These are phyloP conservation scores for Torulaspora gathmanii DNA, from an alignment of 805 yeast species.

Conservation along the genomic window DNA sequence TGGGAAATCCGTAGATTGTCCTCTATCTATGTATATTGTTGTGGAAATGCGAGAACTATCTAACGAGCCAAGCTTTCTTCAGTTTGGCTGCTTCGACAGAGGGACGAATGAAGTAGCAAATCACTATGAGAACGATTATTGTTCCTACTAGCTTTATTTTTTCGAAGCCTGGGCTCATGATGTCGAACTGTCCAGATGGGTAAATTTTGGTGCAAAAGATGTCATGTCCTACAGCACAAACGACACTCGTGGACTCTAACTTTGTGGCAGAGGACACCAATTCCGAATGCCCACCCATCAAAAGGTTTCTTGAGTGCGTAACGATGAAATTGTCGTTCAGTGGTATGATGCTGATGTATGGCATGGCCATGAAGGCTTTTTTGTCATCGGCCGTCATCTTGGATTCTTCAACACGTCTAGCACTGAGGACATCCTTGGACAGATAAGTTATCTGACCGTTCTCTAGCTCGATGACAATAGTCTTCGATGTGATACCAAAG, in stretches of 20 bases:
- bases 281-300: conserved; percentile 29
- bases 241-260: conserved; percentile 75
- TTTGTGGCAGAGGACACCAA: conserved; percentile 54
- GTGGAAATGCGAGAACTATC: conserved; percentile 5
- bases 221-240: conserved; percentile 64
- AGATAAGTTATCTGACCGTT: conserved; percentile 60
- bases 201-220: conserved; percentile 70
- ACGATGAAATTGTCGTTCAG: conserved; percentile 47
- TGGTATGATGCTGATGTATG: conserved; percentile 61
- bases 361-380: conserved; percentile 52
- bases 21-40: background rate
- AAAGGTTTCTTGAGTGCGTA: conserved; percentile 47
- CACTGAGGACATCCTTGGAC: conserved; percentile 66
- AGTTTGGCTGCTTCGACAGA: conserved; percentile 51
- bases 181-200: conserved; percentile 83
- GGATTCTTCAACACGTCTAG: conserved; percentile 61
- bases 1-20: background rate
- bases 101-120: conserved; percentile 51
- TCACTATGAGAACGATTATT: conserved; percentile 46
- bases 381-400: conserved; percentile 49
- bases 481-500: conserved; percentile 63
- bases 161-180: conserved; percentile 62
- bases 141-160: conserved; percentile 59
- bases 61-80: conserved; percentile 48
- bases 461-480: conserved; percentile 53